Base-by-base conservation (phyloP, 352 stramenopile genomes). In the Globisporangium echinulatum region DNA sequence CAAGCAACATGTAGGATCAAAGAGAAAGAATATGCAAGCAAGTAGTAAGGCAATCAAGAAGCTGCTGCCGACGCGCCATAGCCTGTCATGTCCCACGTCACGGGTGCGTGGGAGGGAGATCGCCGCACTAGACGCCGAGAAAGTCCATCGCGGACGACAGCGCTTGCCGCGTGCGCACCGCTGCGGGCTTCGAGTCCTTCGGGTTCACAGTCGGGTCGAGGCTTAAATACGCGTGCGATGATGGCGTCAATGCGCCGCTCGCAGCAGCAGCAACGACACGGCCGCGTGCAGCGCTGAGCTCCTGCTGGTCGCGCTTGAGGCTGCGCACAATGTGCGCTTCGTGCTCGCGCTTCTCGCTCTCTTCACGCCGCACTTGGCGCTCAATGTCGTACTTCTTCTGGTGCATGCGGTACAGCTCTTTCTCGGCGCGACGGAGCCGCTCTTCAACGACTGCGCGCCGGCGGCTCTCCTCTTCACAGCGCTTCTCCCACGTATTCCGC, bases 351-450 rank as follows among this genome's bases (percentile, higher is more conserved):
- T 89, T 90, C 71, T 94, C 85, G 63, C 62, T 92, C 74, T 94
- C 85, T 54, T 94, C 85, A 49, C 85, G 82, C 3, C 85, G 79
- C 49, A 92, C 80, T 48, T 82, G 62, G 67, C 88, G 87, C 60
- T 94, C 85, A 59, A 94, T 94, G 68, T 94, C 82, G 72, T 92
- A 94, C 68, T 94, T 94, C 69, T 92, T 92, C 70, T 94, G 85
- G 71, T 92, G 85, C 85, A 94, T 94, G 38, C 85, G 85, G 63
- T 94, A 94, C 10, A 94, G 69, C 64, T 94, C 85, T 67, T 92
- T 92, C 65, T 94, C 85, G 36, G 85, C 77, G 10, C 85, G 75
- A 44, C 85, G 85, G 2, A 94, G 70, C 9, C 85, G 79, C 59
- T 94, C 85, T 62, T 94, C 85, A 7, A 87, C 68, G 63, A 87